Evolutionary conservation across 2,329 filamentous ascomycete species (phyloP), one percentile per base, ranked within the genome.

Genomic region (Aureobasidium sp.): DNA sequence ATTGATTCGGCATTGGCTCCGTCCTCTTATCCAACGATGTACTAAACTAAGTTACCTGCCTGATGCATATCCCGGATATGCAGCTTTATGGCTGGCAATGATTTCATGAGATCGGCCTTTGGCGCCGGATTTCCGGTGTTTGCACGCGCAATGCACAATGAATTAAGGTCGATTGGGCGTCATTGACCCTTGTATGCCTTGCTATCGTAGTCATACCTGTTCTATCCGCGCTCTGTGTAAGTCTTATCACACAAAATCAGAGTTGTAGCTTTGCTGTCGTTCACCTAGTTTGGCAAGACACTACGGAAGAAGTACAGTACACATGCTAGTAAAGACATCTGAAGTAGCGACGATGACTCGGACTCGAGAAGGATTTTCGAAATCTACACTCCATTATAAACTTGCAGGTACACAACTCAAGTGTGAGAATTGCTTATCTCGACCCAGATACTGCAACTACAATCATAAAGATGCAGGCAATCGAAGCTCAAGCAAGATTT

Each of bases 1-100:
- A 73, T 76, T 55, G 72, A 72, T 73, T 71, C 44, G 15, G 32
- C 32, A 0, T 46, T 57, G 36, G 77, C 77, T 69, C 72, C 2
- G 75, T 80, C 64, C 67, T 79, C 23, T 72, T 81, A 5, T 80
- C 80, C 70, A 78, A 80, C 56, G 71, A 71, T 0, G 75, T 80
- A 0, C 69, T 81, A 20, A 79, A 75, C 61, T 79, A 20, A 79
- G 74, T 61, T 79, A 78, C 64, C 69, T 78, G 2, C 69, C 70
- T 23, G 75, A 78, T 51, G 73, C 75, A 0, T 79, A 78, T 55
- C 75, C 75, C 1, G 70, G 77, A 26, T 71, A 76, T 34, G 75
- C 74, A 0, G 76, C 77, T 9, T 73, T 69, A 44, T 78, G n/a
- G 77, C 76, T 0, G 76, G 76, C 2, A 78, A 78, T 63, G 75